A percentile compares a stretch with the other conserved stretches of the same genome.
Evolutionary conservation across 2,329 filamentous ascomycete genomes (phyloP).

Genomic region (Fusarium brachygibbosum): DNA sequence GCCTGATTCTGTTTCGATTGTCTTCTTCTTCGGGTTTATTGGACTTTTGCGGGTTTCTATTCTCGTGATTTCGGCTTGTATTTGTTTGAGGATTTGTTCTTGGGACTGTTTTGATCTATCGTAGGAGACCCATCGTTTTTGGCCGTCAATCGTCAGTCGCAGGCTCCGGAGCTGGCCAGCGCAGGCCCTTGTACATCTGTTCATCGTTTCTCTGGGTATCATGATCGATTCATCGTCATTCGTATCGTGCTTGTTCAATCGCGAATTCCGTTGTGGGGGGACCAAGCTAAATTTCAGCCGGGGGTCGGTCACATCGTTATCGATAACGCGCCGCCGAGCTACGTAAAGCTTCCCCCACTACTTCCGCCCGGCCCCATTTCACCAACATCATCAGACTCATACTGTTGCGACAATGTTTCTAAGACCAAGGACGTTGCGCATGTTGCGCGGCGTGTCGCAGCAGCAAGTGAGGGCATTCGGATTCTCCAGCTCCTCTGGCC

Average conservation of each 20-base stretch:
- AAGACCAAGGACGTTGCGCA: conserved; percentile 49
- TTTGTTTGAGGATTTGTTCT: conserved; percentile 50
- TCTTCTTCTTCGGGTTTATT: conserved; percentile 36
- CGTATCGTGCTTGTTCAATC: conserved; percentile 3
- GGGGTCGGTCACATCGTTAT: conserved; percentile 33
- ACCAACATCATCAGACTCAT: conserved; percentile 20
- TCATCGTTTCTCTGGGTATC: conserved; percentile 47
- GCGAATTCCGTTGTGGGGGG: not conserved
- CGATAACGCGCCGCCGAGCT: conserved; percentile 31
- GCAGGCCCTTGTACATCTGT: conserved; percentile 43
- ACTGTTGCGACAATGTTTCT: conserved; percentile 48
- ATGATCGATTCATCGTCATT: conserved; percentile 36
- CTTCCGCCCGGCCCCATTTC: conserved; percentile 33
- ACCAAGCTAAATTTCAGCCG: conserved; percentile 17
- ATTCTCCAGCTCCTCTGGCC: conserved; percentile 54
- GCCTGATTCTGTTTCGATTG: conserved; percentile 61
- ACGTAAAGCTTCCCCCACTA: conserved; percentile 47
- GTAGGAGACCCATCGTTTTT: conserved; percentile 54
- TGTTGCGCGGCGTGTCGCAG: conserved; percentile 54
- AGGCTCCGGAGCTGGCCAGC: conserved; percentile 21
- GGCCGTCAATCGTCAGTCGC: conserved; percentile 10
- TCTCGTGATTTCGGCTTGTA: conserved; percentile 52
- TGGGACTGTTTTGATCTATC: conserved; percentile 42
- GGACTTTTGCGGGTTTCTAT: conserved; percentile 46
- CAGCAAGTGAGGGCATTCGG: conserved; percentile 60